Evolutionary conservation across 352 stramenopile genomes (phyloP).

Genomic region (Phytophthora idaei): DNA sequence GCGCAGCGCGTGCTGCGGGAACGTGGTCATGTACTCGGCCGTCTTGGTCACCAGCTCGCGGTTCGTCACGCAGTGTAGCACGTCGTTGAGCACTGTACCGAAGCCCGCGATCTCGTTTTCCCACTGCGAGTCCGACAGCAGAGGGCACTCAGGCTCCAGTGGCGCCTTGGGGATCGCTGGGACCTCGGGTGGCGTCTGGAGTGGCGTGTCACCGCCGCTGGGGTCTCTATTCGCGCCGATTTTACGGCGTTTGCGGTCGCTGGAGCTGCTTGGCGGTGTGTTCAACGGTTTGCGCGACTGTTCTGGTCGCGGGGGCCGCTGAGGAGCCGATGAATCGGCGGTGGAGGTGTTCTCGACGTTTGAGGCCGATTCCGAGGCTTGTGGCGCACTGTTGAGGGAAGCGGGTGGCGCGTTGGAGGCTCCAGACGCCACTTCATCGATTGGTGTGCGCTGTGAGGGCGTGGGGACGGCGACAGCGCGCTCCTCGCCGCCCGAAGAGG

Average conservation of each 20-base stretch:
- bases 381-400: neutral
- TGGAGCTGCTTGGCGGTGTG: constrained; percentile 3
- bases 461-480: neutral
- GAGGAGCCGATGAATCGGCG: constrained; percentile 12
- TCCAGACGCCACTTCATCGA: constrained; percentile 2
- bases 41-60: constrained; percentile 77
- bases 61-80: constrained; percentile 72
- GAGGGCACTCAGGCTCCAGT: constrained; percentile 25
- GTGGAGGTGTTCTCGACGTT: constrained; percentile 5
- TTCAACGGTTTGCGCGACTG: constrained; percentile 17
- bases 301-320: constrained; percentile 16
- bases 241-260: constrained; percentile 29
- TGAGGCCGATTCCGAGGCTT: constrained; percentile 12
- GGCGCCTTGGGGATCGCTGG: neutral
- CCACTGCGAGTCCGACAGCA: constrained; percentile 71
- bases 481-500: constrained; percentile 15
- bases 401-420: constrained; percentile 3
- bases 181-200: constrained; percentile 9
- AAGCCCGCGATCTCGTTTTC: constrained; percentile 83
- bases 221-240: constrained; percentile 10
- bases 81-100: constrained; percentile 69
- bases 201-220: constrained; percentile 22
- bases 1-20: constrained; percentile 72
- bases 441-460: neutral
- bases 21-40: constrained; percentile 73